phyloP scores from a whole-genome alignment of 805 yeast genomes.

The Kuraishia molischiana region DNA sequence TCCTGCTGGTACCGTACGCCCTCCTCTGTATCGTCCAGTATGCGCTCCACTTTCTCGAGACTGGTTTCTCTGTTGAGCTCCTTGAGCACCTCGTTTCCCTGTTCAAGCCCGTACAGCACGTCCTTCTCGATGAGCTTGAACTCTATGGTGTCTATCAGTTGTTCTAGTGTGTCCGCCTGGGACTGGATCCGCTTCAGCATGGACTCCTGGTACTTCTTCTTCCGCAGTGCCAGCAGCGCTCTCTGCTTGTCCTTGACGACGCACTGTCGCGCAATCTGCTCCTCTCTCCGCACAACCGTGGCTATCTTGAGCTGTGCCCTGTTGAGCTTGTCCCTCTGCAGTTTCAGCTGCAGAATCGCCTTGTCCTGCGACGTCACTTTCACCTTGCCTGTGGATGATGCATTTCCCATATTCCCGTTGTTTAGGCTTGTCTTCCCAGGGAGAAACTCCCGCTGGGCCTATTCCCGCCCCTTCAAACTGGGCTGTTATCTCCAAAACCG shows the following conservation, averaged over 20 bases:
- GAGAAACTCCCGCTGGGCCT: too few species aligned
- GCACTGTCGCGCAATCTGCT: slow-evolving; percentile 45
- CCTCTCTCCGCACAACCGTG: slow-evolving; percentile 51
- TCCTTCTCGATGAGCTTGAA: slow-evolving; percentile 85
- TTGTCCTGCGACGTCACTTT: slow-evolving; percentile 76
- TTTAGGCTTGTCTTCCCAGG: too few species aligned
- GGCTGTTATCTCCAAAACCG: neutral
- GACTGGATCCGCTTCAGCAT: slow-evolving; percentile 60
- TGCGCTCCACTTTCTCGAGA: slow-evolving; percentile 65
- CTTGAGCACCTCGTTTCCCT: slow-evolving; percentile 71
- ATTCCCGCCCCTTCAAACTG: too few species aligned
- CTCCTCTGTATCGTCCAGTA: slow-evolving; percentile 79
- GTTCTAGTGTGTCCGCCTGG: slow-evolving; percentile 74
- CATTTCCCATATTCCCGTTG: slow-evolving; percentile 20
- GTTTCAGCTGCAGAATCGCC: slow-evolving; percentile 78
- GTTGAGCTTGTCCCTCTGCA: slow-evolving; percentile 77
- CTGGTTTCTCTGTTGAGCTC: slow-evolving; percentile 73
- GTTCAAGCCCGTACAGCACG: slow-evolving; percentile 67
- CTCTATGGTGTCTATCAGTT: slow-evolving; percentile 72
- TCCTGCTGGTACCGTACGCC: slow-evolving; percentile 75
- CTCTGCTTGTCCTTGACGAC: slow-evolving; percentile 40
- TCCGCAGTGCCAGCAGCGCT: slow-evolving; percentile 62
- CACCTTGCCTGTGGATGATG: slow-evolving; percentile 27
- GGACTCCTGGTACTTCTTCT: slow-evolving; percentile 74
- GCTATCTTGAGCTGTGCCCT: slow-evolving; percentile 59